Evolutionary conservation across 176 grass and related monocot genomes (phyloP).

Genomic region (Echinochloa phyllopogon): DNA sequence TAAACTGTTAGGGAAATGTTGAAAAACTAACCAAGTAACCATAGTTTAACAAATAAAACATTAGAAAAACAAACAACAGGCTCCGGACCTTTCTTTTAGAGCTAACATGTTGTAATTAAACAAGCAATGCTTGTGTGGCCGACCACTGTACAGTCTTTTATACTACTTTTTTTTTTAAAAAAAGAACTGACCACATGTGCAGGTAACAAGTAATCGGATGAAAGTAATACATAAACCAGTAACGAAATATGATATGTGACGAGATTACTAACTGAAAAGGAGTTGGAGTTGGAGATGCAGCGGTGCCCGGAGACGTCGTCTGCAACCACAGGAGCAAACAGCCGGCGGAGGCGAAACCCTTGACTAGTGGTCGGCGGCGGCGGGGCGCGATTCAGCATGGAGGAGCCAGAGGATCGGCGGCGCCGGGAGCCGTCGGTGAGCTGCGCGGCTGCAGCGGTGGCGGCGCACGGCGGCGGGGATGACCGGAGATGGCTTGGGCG

Average conservation of each 20-base stretch:
- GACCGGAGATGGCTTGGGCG: too few species aligned
- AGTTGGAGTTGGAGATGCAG: too few species aligned
- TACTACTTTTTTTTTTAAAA: constrained; percentile 34
- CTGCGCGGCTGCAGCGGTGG: too few species aligned
- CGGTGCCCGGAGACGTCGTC: too few species aligned
- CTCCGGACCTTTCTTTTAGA: not conserved
- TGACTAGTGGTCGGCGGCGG: too few species aligned
- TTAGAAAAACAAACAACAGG: not conserved
- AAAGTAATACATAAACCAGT: not conserved
- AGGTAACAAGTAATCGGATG: constrained; percentile 5
- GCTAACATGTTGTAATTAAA: constrained; percentile 6
- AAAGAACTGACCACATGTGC: constrained; percentile 59
- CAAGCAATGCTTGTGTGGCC: not conserved
- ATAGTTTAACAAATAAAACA: not conserved
- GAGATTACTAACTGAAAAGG: too few species aligned
- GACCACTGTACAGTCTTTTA: not conserved
- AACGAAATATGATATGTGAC: not conserved
- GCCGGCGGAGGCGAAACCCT: too few species aligned
- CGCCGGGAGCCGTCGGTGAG: too few species aligned
- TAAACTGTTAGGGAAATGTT: not conserved
- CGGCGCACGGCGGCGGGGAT: too few species aligned
- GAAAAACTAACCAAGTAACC: not conserved
- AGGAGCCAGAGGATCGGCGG: too few species aligned
- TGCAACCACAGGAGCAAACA: too few species aligned
- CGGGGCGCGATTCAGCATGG: too few species aligned